Conservation (phyloP, 1,284 basidiomycete species). For the Naganishia cerealis region DNA sequence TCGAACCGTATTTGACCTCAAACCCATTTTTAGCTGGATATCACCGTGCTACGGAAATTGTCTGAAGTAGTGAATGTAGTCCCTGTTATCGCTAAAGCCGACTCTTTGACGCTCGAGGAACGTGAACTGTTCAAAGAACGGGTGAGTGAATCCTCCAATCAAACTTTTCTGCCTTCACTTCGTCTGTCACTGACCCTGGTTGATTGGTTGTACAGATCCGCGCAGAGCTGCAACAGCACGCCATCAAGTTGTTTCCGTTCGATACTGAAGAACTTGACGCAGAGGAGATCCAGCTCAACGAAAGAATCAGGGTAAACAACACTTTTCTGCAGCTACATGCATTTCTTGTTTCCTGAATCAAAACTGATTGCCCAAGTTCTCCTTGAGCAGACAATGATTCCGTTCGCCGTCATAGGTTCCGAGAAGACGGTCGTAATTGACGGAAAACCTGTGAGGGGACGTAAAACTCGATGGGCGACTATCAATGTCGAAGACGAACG, state of each 20-base stretch:
- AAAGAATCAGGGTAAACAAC: slow-evolving; percentile 72
- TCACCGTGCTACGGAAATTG: slow-evolving; percentile 98
- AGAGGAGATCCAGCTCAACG: slow-evolving; percentile 81
- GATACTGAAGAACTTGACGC: slow-evolving; percentile 94
- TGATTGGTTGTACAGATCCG: slow-evolving; percentile 65
- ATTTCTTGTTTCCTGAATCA: slow-evolving; percentile 4
- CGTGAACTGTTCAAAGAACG: slow-evolving; percentile 88
- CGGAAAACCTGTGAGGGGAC: slow-evolving; percentile 89
- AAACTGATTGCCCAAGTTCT: too few relatives aligned
- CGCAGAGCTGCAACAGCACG: slow-evolving; percentile 87
- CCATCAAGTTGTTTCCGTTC: slow-evolving; percentile 93
- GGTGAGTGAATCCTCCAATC: slow-evolving; percentile 55
- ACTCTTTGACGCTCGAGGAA: slow-evolving; percentile 91
- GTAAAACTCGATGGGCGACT: slow-evolving; percentile 97
- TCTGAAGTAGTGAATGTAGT: slow-evolving; percentile 98
- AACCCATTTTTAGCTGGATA: slow-evolving; percentile 66
- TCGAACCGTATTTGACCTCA: slow-evolving; percentile 35
- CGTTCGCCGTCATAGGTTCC: slow-evolving; percentile 94
- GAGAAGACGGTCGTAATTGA: slow-evolving; percentile 92
- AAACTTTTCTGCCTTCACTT: not conserved
- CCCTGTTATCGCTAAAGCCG: slow-evolving; percentile 97
- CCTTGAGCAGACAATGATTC: slow-evolving; percentile 73
- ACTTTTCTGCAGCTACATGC: not conserved
- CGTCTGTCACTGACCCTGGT: not conserved
- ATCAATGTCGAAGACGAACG: slow-evolving; percentile 95